Evolutionary conservation across 257 asterid genomes (phyloP), one percentile per base, ranked within the genome.

Genomic region (Osmanthus fragrans): DNA sequence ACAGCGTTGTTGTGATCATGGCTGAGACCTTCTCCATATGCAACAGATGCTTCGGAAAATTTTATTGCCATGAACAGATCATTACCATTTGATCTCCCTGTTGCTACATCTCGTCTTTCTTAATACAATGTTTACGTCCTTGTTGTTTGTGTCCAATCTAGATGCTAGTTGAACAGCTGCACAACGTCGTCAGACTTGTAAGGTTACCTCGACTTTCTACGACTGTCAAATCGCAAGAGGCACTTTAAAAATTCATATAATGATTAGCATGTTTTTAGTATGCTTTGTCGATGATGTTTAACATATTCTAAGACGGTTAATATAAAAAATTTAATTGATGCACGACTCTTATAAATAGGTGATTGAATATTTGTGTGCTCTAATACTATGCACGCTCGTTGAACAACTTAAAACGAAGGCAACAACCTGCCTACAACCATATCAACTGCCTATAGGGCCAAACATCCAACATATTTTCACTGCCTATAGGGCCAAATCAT

Each of bases 391-490:
- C 56, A 3, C 5, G 37, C 37, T 4, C 25, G 21, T 19, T 56
- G 68, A 60, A 60, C 33, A 25, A 60, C 40, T 21, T 58, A 79
- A 23, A 25, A 13, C 12, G 3, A n/a, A 65, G 1, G 34, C 2
- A 76, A 82, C 65, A 80, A 92, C 96, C 96, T 89, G 78, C 97
- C 97, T 1, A 87, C 88, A 77, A 82, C 87, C 85, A 91, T 76
- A 81, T 89, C 81, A 67, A 91, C 88, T 78, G 36, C 94, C 96
- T 32, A 88, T 79, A 2, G 96, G 94, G 25, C 97, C 96, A 51
- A 91, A 87, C 81, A 25, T n/a, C n/a, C n/a, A n/a, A n/a, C n/a
- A n/a, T n/a, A n/a, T n/a, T n/a, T n/a, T n/a, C 88, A 91, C 88
- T 78, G 36, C 94, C 96, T 32, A 88, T 79, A 2, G 96, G 94